Conservation (phyloP, 805 yeast genomes). For the Clavispora santaluciae region DNA sequence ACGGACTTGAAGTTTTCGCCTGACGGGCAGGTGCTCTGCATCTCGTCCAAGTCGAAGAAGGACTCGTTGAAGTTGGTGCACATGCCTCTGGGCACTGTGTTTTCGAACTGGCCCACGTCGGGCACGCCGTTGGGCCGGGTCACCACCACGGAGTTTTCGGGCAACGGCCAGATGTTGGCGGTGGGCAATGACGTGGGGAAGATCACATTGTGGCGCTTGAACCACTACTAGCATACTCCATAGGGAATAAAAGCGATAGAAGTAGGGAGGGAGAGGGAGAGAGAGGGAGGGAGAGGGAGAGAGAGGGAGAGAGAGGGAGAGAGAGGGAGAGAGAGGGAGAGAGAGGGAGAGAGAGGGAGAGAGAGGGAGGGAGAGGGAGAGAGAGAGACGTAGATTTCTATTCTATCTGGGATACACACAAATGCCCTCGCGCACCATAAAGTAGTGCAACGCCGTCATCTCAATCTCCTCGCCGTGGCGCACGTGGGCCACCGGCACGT, state of each 20-base stretch:
- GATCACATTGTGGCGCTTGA: slow-evolving; percentile 82
- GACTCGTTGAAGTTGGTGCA: slow-evolving; percentile 87
- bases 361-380: too few relatives aligned
- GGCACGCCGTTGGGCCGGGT: slow-evolving; percentile 96
- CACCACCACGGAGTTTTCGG: slow-evolving; percentile 73
- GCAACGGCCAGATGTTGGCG: slow-evolving; percentile 76
- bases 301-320: too few relatives aligned
- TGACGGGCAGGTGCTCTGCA: slow-evolving; percentile 85
- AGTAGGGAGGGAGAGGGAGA: too few relatives aligned
- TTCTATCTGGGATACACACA: background rate
- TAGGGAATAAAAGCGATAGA: too few relatives aligned
- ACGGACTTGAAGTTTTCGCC: slow-evolving; percentile 68
- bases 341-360: too few relatives aligned
- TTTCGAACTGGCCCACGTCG: slow-evolving; percentile 94
- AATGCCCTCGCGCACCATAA: background rate
- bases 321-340: too few relatives aligned
- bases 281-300: too few relatives aligned
- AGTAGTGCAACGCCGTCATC: background rate
- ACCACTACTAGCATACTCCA: slow-evolving; percentile 54
- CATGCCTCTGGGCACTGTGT: slow-evolving; percentile 80
- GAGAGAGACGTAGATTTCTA: too few relatives aligned
- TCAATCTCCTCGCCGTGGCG: background rate
- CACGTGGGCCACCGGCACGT: background rate
- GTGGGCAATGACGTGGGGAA: slow-evolving; percentile 90
- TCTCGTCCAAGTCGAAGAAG: slow-evolving; percentile 78